Conservation (phyloP, 768 basidiomycete genomes). For the Mycena polygramma region DNA sequence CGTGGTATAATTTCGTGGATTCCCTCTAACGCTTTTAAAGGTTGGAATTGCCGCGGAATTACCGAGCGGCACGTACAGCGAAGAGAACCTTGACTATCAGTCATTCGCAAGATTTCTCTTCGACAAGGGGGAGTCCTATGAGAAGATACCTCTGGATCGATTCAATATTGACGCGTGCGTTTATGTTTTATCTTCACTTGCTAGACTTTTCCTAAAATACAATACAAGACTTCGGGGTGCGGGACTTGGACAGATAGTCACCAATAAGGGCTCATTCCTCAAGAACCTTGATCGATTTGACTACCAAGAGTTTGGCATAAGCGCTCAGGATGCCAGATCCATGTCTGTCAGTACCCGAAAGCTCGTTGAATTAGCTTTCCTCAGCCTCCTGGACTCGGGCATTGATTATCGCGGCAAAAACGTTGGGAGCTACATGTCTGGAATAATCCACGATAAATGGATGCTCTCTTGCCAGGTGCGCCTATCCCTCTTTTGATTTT, state of each 20-base stretch:
- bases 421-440: conserved; percentile 56
- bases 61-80: conserved; percentile 40
- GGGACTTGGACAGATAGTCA: conserved; percentile 34
- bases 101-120: conserved; percentile 47
- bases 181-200: neutral
- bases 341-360: conserved; percentile 48
- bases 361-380: conserved; percentile 46
- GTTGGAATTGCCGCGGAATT: conserved; percentile 48
- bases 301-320: conserved; percentile 51
- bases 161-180: conserved; percentile 45
- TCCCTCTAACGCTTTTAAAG: conserved; percentile 22
- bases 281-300: conserved; percentile 50
- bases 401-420: conserved; percentile 55
- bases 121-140: conserved; percentile 43
- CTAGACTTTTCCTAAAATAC: neutral
- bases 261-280: conserved; percentile 42
- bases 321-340: conserved; percentile 45
- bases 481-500: too few relatives aligned
- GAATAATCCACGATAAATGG: neutral
- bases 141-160: conserved; percentile 43
- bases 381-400: conserved; percentile 57
- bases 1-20: too few relatives aligned
- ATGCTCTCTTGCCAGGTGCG: too few relatives aligned
- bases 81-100: conserved; percentile 43
- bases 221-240: conserved; percentile 38